Percentiles rank a stretch among this genome's conserved stretches.
These are phyloP conservation scores for Triticum turgidum DNA, from an alignment of 176 grass and related monocot genomes.

Conservation along the genomic window DNA sequence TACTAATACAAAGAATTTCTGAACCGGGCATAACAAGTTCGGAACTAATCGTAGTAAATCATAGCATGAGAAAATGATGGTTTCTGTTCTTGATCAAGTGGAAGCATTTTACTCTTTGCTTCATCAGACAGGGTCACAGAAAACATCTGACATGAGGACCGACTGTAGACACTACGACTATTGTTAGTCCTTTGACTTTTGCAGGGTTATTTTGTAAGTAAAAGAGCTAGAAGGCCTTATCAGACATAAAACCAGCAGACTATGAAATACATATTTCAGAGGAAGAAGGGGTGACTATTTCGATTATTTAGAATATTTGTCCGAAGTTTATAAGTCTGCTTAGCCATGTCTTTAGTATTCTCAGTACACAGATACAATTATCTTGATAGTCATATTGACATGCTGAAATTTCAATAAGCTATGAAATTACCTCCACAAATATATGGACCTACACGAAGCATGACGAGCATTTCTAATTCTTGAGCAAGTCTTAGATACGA, in stretches of 20 bases:
- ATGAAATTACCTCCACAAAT: slow-evolving; percentile 80
- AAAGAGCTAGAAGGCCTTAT: slow-evolving; percentile 5
- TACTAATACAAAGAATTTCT: slow-evolving; percentile 10
- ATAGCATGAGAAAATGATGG: neutral
- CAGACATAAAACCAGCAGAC: neutral
- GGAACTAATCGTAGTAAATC: neutral
- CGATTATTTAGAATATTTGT: neutral
- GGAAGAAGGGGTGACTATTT: neutral
- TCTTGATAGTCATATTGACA: neutral
- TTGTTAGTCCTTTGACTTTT: neutral
- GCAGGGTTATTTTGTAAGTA: neutral
- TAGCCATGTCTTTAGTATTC: neutral
- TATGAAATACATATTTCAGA: neutral
- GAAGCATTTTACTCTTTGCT: neutral
- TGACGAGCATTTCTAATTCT: slow-evolving; percentile 79
- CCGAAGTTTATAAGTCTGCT: neutral
- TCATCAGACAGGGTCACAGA: neutral
- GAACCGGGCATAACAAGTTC: neutral
- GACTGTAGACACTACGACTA: neutral
- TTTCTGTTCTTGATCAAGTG: neutral
- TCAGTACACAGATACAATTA: neutral
- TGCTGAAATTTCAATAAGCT: slow-evolving; percentile 10
- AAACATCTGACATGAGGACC: neutral
- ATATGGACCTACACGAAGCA: slow-evolving; percentile 87
- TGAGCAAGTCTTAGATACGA: slow-evolving; percentile 85